A percentile compares a stretch with the other conserved stretches of the same genome.
Conservation (phyloP, 352 stramenopile genomes). For the Pythium aristosporum region DNA sequence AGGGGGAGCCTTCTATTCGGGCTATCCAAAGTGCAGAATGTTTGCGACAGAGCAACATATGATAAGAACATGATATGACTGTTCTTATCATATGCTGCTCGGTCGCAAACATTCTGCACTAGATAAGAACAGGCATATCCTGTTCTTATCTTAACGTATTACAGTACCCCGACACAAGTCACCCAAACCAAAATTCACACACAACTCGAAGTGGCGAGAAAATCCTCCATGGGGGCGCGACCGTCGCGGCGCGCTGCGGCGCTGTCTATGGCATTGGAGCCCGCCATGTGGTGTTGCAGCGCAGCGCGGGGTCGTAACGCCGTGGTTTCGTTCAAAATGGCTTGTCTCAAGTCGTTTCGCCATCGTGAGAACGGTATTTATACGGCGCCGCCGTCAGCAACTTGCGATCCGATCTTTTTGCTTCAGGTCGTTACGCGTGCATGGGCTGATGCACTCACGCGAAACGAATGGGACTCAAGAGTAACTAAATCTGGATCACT, state of each 20-base stretch:
- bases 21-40: constrained; percentile 1
- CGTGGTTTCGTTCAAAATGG: background rate
- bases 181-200: too few species aligned
- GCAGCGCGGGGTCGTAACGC: background rate
- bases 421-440: background rate
- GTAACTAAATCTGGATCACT: too few species aligned
- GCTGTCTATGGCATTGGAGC: too few species aligned
- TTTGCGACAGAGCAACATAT: constrained; percentile 3
- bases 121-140: constrained; percentile 1
- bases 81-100: too few species aligned
- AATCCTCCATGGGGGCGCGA: too few species aligned
- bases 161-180: too few species aligned
- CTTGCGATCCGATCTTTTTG: background rate
- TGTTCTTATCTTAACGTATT: too few species aligned
- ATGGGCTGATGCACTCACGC: too few species aligned
- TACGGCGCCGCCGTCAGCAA: background rate
- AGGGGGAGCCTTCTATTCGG: background rate
- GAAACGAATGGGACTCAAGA: too few species aligned
- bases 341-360: background rate
- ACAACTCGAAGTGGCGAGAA: too few species aligned
- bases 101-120: background rate
- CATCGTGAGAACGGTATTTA: background rate
- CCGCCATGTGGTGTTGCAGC: background rate
- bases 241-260: too few species aligned
- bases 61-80: background rate